Evolutionary conservation across 2,329 filamentous ascomycete species (phyloP).

Genomic region (Epichloe sp.): DNA sequence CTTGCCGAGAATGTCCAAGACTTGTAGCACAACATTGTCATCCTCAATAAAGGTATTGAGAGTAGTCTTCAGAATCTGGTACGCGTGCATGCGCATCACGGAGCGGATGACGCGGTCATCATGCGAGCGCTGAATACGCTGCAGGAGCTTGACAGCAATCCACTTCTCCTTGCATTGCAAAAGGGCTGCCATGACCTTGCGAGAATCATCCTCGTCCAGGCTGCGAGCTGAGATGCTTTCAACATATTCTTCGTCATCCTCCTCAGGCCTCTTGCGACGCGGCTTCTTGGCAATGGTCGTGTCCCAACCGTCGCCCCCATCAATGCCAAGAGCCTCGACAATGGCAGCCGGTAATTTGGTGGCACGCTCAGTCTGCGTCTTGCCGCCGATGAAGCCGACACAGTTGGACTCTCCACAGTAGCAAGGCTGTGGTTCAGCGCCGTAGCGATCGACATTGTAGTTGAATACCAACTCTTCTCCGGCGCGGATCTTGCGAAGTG

Average conservation of each 20-base stretch:
- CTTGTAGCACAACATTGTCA: conserved; percentile 75
- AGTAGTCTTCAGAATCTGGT: conserved; percentile 82
- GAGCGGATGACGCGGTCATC: conserved; percentile 79
- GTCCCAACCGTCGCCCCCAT: conserved; percentile 86
- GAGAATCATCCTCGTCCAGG: conserved; percentile 70
- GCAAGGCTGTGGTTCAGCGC: conserved; percentile 89
- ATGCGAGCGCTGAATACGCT: conserved; percentile 74
- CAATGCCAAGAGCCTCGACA: conserved; percentile 91
- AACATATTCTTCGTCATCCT: conserved; percentile 93
- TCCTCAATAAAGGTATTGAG: conserved; percentile 81
- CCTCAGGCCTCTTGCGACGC: conserved; percentile 79
- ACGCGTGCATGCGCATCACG: conserved; percentile 93
- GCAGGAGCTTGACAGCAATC: conserved; percentile 91
- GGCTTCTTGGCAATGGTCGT: conserved; percentile 79
- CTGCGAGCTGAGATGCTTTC: conserved; percentile 72
- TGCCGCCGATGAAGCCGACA: conserved; percentile 91
- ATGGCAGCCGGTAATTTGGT: conserved; percentile 83
- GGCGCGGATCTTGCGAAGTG: conserved; percentile 66
- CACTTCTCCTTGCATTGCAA: conserved; percentile 99
- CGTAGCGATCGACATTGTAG: conserved; percentile 98
- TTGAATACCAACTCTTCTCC: conserved; percentile 98
- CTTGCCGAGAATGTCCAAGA: conserved; percentile 76
- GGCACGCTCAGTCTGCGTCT: conserved; percentile 90
- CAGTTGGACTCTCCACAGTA: conserved; percentile 94
- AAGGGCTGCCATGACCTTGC: conserved; percentile 89